phyloP scores from a whole-genome alignment of 208 protist species.

The Crithidia sp. region DNA sequence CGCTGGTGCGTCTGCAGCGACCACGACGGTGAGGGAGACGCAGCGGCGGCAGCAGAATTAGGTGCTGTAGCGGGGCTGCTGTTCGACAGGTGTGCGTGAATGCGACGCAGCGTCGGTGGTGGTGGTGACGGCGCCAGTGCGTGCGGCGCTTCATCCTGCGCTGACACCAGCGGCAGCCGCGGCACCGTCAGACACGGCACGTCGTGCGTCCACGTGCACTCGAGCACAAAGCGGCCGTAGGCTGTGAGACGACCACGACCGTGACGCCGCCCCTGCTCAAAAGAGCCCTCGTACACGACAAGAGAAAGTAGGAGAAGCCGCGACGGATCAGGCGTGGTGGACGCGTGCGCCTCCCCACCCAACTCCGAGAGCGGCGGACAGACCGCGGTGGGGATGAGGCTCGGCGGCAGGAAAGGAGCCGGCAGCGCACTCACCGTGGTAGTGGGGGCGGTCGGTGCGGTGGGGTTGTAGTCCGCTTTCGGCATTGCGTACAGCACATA shows the following conservation, averaged over 20 bases:
- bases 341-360: not conserved
- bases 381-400: conserved; percentile 22
- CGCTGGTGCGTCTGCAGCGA: conserved; percentile 4
- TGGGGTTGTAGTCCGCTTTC: conserved; percentile 9
- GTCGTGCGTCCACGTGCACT: conserved; percentile 60
- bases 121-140: not conserved
- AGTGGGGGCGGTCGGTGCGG: not conserved
- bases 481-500: conserved; percentile 38
- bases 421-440: not conserved
- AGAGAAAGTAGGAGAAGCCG: conserved; percentile 29
- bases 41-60: not conserved
- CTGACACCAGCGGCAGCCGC: not conserved
- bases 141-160: not conserved
- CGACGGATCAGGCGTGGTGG: not conserved
- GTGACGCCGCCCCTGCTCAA: conserved; percentile 43
- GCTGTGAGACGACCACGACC: conserved; percentile 58
- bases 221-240: conserved; percentile 48
- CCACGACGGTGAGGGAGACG: not conserved
- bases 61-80: not conserved
- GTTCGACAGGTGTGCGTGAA: conserved; percentile 16
- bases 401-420: conserved; percentile 16
- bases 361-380: conserved; percentile 21
- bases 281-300: conserved; percentile 51
- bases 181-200: conserved; percentile 35
- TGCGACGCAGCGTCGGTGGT: conserved; percentile 24